Base-by-base conservation (phyloP, 371 early-diverging fungal genomes). In the Mucor saturninus region DNA sequence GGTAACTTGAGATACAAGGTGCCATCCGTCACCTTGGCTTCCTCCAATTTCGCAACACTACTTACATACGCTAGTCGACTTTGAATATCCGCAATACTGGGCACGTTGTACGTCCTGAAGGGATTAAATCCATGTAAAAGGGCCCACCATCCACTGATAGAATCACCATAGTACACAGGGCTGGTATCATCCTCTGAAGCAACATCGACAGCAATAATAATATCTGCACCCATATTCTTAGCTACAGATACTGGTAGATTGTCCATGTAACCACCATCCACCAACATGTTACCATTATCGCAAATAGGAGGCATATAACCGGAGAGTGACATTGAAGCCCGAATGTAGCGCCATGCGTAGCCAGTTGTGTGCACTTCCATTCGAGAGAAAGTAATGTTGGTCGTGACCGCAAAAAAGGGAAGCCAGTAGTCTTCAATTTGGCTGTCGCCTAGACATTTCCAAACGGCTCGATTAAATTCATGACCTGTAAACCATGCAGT, bases 251-350 rank as follows among this genome's bases (percentile, higher is more conserved):
- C 99, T 0, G 99, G 99, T 64, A 99, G 80, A 77, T 99, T 99
- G 80, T 99, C 98, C 83, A 97, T 86, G 75, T 99, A 99, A 1
- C 99, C 99, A 55, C 99, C 99, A 76, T 99, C 99, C 6, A 99
- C 89, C n/a, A 99, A 81, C 90, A 98, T 86, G 58, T 94, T 87
- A 29, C 97, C 98, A 61, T 94, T 89, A 72, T 99, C 98, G 72
- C 96, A 98, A 30, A 99, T 81, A 0, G 99, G 99, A 2, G 97
- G 97, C 71, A 97, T 80, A 68, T 87, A 94, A 4, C 98, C 99
- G 2, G 96, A 91, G 10, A 99, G 83, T 1, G 97, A 94, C 99
- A 99, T 99, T 53, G 97, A 96, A 1, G 99, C 99, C 29, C 99
- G 89, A 54, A 99, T 88, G 65, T 95, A 98, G 10, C 97, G 91